phyloP scores from a whole-genome alignment of 805 yeast genomes.

The Lachancea fermentati region DNA sequence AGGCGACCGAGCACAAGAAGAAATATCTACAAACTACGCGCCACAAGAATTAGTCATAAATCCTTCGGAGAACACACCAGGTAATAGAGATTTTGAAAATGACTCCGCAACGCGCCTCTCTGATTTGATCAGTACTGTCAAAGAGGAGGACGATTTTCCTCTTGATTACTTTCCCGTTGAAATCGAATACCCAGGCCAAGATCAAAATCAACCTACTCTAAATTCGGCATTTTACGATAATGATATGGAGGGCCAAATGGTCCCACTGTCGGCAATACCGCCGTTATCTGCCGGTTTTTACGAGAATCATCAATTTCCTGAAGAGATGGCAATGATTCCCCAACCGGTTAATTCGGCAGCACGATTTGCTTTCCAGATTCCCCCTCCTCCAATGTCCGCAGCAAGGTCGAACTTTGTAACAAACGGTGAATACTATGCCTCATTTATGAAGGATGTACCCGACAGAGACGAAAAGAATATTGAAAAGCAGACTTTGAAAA shows the following conservation, averaged over 20 bases:
- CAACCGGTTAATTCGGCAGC: constrained; percentile 7
- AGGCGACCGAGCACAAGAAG: background rate
- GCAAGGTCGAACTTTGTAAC: constrained; percentile 21
- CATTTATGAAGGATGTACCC: constrained; percentile 10
- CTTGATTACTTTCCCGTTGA: constrained; percentile 56
- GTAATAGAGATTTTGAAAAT: constrained; percentile 1
- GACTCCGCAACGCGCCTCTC: constrained; percentile 5
- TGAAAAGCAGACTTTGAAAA: constrained; percentile 4
- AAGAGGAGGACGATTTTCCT: constrained; percentile 62
- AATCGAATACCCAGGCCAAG: constrained; percentile 31
- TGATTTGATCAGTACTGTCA: constrained; percentile 4
- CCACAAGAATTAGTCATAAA: constrained; percentile 19
- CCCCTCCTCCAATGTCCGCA: constrained; percentile 19
- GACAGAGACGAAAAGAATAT: constrained; percentile 9
- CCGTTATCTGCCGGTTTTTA: constrained; percentile 11
- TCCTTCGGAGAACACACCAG: constrained; percentile 3
- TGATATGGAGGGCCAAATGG: constrained; percentile 7
- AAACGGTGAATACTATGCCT: constrained; percentile 21
- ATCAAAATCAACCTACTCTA: constrained; percentile 2
- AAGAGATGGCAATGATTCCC: constrained; percentile 8
- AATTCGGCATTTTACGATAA: constrained; percentile 7
- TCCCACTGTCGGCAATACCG: constrained; percentile 10
- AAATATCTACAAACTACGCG: constrained; percentile 5
- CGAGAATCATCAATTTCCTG: constrained; percentile 10
- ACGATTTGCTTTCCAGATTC: constrained; percentile 7